These are phyloP conservation scores for Apiotrichum veenhuisii DNA, from an alignment of 1,284 basidiomycete species.

Conservation along the genomic window DNA sequence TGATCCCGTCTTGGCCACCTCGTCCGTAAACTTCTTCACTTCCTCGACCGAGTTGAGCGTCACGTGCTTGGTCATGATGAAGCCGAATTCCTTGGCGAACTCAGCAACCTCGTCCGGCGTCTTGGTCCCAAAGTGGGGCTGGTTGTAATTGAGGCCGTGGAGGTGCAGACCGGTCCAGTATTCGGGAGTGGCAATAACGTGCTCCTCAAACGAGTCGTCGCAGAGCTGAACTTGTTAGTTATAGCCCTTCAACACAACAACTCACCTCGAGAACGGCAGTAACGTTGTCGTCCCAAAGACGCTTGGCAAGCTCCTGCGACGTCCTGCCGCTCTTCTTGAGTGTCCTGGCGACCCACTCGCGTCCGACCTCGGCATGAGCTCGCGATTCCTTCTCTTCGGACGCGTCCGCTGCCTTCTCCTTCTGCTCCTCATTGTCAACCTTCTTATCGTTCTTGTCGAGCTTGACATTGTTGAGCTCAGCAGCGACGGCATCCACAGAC, in stretches of 20 bases:
- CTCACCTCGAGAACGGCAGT: slow-evolving; percentile 86
- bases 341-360: slow-evolving; percentile 72
- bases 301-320: slow-evolving; percentile 67
- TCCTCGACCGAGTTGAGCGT: slow-evolving; percentile 62
- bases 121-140: slow-evolving; percentile 69
- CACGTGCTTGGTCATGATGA: slow-evolving; percentile 72
- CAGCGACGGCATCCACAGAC: slow-evolving; percentile 6
- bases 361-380: slow-evolving; percentile 45
- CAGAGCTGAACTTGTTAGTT: slow-evolving; percentile 64
- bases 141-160: slow-evolving; percentile 80
- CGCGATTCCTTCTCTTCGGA: slow-evolving; percentile 29
- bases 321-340: slow-evolving; percentile 63
- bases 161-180: slow-evolving; percentile 88
- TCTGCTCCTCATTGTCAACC: slow-evolving; percentile 6
- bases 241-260: slow-evolving; percentile 8
- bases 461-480: slow-evolving; percentile 8
- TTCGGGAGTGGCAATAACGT: slow-evolving; percentile 78
- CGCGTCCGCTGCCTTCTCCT: slow-evolving; percentile 13
- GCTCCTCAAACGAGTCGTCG: slow-evolving; percentile 96
- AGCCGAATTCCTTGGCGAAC: slow-evolving; percentile 87
- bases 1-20: slow-evolving; percentile 63
- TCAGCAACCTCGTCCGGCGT: slow-evolving; percentile 65
- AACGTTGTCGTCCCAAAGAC: slow-evolving; percentile 77
- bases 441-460: slow-evolving; percentile 21
- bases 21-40: slow-evolving; percentile 69